phyloP scores from a whole-genome alignment of 2,329 filamentous ascomycete genomes.

The Rutstroemia sp. region DNA sequence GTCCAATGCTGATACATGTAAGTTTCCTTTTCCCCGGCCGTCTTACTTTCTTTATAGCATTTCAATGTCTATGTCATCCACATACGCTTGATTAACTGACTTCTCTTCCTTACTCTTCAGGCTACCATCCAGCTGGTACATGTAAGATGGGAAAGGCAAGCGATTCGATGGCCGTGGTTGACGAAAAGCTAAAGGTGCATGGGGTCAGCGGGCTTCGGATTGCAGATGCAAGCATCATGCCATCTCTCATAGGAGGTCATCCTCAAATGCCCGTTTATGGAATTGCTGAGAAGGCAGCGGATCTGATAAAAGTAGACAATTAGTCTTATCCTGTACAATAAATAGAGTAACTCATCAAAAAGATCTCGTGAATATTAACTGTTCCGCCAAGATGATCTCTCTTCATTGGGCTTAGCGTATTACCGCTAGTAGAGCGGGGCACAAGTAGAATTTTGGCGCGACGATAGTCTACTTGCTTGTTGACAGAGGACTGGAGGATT shows the following conservation, averaged over 20 bases:
- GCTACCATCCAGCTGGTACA: neutral
- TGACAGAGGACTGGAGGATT: no score
- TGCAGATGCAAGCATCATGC: neutral
- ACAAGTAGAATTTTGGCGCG: no score
- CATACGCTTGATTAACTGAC: neutral
- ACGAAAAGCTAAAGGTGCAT: neutral
- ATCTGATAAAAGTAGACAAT: neutral
- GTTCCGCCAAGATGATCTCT: no score
- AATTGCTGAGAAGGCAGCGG: neutral
- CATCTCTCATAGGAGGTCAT: neutral
- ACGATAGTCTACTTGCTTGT: no score
- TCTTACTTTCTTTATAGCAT: neutral
- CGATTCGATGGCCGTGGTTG: neutral
- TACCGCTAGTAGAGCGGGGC: no score
- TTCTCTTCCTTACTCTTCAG: neutral
- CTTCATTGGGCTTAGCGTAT: no score
- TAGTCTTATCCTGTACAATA: neutral
- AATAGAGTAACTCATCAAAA: no score
- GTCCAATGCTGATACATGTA: neutral
- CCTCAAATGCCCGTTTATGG: neutral
- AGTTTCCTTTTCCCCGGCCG: neutral
- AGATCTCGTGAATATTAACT: no score
- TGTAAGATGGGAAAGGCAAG: neutral
- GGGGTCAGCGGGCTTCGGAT: neutral
- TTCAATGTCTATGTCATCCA: neutral